Base-by-base conservation (phyloP, 768 basidiomycete genomes). In the Clitopilus passeckerianus region DNA sequence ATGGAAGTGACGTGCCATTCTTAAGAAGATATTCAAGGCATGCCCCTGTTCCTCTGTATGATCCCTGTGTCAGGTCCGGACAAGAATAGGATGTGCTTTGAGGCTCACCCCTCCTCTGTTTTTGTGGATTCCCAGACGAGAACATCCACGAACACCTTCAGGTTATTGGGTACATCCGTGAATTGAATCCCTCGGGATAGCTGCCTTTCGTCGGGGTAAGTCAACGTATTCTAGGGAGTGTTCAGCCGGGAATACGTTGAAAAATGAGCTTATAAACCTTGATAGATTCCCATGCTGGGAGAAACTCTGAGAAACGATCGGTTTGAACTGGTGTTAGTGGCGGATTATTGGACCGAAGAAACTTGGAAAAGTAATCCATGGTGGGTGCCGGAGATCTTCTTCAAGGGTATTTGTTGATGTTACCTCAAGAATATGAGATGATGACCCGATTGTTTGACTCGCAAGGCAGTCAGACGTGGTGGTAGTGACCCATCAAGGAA, bases 21-120 rank as follows among this genome's bases (percentile, higher is more conserved):
- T 93, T 93, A 33, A 98, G 74, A 23, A 96, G 81, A 71, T 93
- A 95, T 72, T 98, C 95, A 55, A 97, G 74, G 68, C 95, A 97
- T 30, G 81, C 86, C 37, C 95, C 95, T 8, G 94, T 95, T 12
- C 82, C 86, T 60, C 95, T 95, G 63, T 63, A 59, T 56, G 65
- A 57, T 22, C 50, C 59, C 62, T 37, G 64, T 60, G 34, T 20
- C 6, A 46, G 10, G 35, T 16, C 30, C 53, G 37, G 54, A 60
- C 50, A 53, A 22, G 34, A 41, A 27, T 57, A 46, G 37, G 61
- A 41, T 53, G 81, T 89, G 65, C 73, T 2, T 18, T 18, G n/a
- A 14, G 37, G 12, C 37, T 41, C 20, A 96, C 93, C 91, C 92
- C 74, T 90, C 91, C 67, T 94, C 91, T n/a, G 82, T 83, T 61